phyloP scores from a whole-genome alignment of 148 eudicot genomes.

The Fagopyrum tataricum region DNA sequence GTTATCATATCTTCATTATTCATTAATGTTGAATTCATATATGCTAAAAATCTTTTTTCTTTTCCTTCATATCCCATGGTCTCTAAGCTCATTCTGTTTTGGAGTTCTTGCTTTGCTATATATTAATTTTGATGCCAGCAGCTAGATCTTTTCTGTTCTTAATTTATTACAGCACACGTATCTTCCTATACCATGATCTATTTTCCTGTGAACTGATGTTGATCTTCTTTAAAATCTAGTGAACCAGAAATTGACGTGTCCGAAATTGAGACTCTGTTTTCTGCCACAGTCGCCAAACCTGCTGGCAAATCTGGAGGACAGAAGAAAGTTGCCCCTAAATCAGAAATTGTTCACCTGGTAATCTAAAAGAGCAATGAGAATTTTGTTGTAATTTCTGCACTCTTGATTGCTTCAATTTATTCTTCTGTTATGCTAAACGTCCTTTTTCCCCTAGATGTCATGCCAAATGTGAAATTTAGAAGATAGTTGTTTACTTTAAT shows the following conservation, averaged over 20 bases:
- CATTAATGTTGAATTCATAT: not conserved
- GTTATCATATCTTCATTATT: constrained; percentile 44
- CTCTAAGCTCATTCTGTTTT: not conserved
- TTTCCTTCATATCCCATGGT: not conserved
- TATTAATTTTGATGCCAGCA: not conserved
- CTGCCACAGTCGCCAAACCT: constrained; percentile 69
- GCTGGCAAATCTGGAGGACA: constrained; percentile 56
- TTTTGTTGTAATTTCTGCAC: not conserved
- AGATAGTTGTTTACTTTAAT: no score
- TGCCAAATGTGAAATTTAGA: no score
- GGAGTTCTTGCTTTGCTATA: not conserved
- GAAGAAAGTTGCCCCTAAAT: constrained; percentile 74
- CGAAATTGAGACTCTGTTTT: constrained; percentile 87
- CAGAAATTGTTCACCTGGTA: constrained; percentile 87
- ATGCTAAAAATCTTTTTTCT: not conserved
- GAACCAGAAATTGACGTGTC: constrained; percentile 80
- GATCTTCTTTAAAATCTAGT: constrained; percentile 33
- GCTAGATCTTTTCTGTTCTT: not conserved
- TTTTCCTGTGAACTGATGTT: constrained; percentile 27
- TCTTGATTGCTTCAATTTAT: not conserved
- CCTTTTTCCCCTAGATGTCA: no score
- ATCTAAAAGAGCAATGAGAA: constrained; percentile 10
- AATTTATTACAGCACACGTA: not conserved
- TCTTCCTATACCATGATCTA: not conserved
- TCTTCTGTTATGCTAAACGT: no score